Evolutionary conservation across 1,139 yeast species (phyloP), one percentile per base, ranked within the genome.

Genomic region (Lodderomyces oxycetoniae): DNA sequence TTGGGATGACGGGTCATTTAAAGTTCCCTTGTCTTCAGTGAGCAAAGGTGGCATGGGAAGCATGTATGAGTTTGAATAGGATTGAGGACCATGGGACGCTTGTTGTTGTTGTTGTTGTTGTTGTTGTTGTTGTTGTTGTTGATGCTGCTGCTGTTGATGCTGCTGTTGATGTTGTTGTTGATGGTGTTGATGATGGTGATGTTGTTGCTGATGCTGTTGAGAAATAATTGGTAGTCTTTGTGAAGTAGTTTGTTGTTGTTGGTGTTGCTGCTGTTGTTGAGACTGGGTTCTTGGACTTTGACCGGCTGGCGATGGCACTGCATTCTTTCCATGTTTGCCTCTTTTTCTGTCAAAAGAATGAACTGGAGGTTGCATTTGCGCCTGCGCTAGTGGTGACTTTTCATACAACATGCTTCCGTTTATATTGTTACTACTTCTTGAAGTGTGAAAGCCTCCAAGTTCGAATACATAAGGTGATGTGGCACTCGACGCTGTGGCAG

Each of bases 1-100:
- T 30, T 41, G 46, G 10, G 38, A 36, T 12, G 43, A 30, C 5
- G 39, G 14, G 13, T 41, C 44, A 25, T 26, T 36, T 14, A 26
- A 13, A n/a, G 9, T 25, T n/a, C 26, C 26, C 19, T 32, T 37
- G 14, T 38, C 46, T 5, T 39, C 45, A 14, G 37, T 30, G 30
- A 49, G 34, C 11, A 43, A 32, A 14, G 38, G 48, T n/a, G 53
- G 52, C 32, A 47, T 41, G 8, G 54, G 54, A 31, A 46, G 46
- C 13, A 46, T 47, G 28, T 48, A 48, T 2, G 46, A 38, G 24
- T 44, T 38, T 17, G 35, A 12, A 28, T 25, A 32, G 4, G 40
- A 14, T n/a, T n/a, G n/a, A n/a, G n/a, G n/a, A n/a, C n/a, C n/a
- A 22, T 21, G 29, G 10, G 31, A 9, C 7, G 26, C 21, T 23